Conservation (phyloP, 2,329 filamentous ascomycete species). For the Pseudogymnoascus sp. region DNA sequence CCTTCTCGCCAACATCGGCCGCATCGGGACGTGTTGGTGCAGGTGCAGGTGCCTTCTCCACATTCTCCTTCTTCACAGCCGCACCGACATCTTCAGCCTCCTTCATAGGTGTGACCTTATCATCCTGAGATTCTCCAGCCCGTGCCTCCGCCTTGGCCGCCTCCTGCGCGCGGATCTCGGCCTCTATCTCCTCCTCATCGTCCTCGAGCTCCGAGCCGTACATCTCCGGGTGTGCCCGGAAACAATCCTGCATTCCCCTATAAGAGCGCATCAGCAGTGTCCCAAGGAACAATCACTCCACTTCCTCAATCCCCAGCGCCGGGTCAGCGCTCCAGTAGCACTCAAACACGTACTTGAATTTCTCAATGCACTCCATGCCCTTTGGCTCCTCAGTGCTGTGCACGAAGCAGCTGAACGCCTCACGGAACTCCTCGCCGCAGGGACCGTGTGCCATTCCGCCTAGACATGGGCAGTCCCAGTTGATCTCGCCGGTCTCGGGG, state of each 20-base stretch:
- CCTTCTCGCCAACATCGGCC: not conserved
- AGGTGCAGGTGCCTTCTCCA: not conserved
- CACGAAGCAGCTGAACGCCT: constrained; percentile 98
- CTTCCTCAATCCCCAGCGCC: not conserved
- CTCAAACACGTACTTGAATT: constrained; percentile 70
- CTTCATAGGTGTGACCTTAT: not conserved
- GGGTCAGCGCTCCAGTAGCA: not conserved
- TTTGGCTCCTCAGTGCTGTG: constrained; percentile 90
- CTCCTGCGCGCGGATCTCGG: constrained; percentile 25
- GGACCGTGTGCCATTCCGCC: constrained; percentile 96
- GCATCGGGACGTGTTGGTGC: not conserved
- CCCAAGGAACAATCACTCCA: not conserved
- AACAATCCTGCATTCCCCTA: constrained; percentile 96
- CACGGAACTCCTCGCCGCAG: constrained; percentile 91
- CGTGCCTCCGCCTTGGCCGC: constrained; percentile 14
- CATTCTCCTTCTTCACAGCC: not conserved
- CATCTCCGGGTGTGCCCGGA: constrained; percentile 83
- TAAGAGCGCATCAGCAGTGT: constrained; percentile 19
- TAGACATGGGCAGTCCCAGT: constrained; percentile 97
- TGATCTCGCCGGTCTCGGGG: constrained; percentile 97
- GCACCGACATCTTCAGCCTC: not conserved
- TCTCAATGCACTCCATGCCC: constrained; percentile 95
- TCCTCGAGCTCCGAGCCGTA: constrained; percentile 84
- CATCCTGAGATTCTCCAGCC: not conserved
- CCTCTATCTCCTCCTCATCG: constrained; percentile 53